Evolutionary conservation across 106 monocot species (phyloP), one percentile per base, ranked within the genome.

Genomic region (Allium sativum): DNA sequence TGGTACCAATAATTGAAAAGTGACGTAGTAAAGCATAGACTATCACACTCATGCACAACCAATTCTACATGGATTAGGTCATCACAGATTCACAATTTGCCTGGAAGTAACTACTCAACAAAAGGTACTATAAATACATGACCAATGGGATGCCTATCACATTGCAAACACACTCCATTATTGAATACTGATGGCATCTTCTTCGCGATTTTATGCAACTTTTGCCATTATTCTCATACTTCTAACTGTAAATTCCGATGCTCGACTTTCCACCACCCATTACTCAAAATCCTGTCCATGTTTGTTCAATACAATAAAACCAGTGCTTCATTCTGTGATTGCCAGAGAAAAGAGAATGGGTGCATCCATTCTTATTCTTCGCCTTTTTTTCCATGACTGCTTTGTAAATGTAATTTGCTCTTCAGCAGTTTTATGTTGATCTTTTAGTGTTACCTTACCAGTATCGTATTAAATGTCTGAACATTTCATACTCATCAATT

Each of bases 371-470:
- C 73, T 78, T 48, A 58, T 81, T 40, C 73, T 78, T 48, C 78
- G 86, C 40, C 79, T 87, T 64, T 82, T 79, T 73, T 86, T 77
- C 65, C 84, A 86, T 13, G 82, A 78, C 51, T 79, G 76, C 69
- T 85, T 85, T 43, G 77, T 78, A 8, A 75, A 78, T 44, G 85
- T 78, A 75, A 58, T 8, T n/a, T 14, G 13, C 13, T 18, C 42
- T 55, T 10, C 5, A 21, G 0, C 14, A 12, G 21, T 11, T 12
- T 18, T 11, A 22, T 8, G 10, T 56, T n/a, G n/a, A n/a, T 0
- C 15, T 56, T n/a, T 53, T 4, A 20, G 55, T 55, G 9, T 55
- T 7, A 7, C n/a, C 4, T 55, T 55, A 31, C 55, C 1, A 53
- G 8, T 55, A n/a, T 14, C 54, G 3, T 3, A 3, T 2, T 31